Evolutionary conservation across 306 rosid species (phyloP), one percentile per base, ranked within the genome.

Genomic region (Inga laurina): DNA sequence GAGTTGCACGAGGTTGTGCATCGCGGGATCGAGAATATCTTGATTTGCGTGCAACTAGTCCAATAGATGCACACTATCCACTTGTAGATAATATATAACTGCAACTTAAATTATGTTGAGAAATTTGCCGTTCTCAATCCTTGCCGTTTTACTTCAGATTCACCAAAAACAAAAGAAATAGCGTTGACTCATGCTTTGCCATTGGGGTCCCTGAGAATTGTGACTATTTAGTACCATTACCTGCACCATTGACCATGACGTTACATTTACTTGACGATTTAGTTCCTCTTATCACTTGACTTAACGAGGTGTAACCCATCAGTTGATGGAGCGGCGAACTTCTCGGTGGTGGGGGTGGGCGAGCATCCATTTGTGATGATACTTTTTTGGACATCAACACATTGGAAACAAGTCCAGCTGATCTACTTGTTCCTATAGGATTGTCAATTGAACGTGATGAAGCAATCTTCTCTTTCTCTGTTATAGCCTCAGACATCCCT

Each of bases 291-390:
- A 94, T 72, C 73, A 97, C 91, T 70, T 79, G 87, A 82, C 92
- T 92, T n/a, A 94, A 94, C 5, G 98, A 97, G 80, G 89, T 64
- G 82, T 97, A 97, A 67, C 97, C 99, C 98, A 97, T 94, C 83
- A 97, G 91, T 74, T 83, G 88, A 90, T 97, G 97, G 81, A 97
- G 99, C 43, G 97, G 91, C 48, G 98, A 89, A 76, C 81, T 81
- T 81, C 88, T 83, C 54, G 75, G 83, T 30, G 59, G 76, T 45
- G 39, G 59, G 62, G 13, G 59, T 46, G 76, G 59, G 56, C 27
- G 69, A 70, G 82, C 84, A 77, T 81, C 86, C 4, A 45, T 82
- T 87, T 87, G 89, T n/a, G 97, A 84, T 79, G 91, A 82, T 44
- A 45, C 73, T 10, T 83, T 79, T 41, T 62, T 59, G 35, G 83